Evolutionary conservation across 2,329 filamentous ascomycete genomes (phyloP), one percentile per base, ranked within the genome.

Genomic region (Diatrype stigma): DNA sequence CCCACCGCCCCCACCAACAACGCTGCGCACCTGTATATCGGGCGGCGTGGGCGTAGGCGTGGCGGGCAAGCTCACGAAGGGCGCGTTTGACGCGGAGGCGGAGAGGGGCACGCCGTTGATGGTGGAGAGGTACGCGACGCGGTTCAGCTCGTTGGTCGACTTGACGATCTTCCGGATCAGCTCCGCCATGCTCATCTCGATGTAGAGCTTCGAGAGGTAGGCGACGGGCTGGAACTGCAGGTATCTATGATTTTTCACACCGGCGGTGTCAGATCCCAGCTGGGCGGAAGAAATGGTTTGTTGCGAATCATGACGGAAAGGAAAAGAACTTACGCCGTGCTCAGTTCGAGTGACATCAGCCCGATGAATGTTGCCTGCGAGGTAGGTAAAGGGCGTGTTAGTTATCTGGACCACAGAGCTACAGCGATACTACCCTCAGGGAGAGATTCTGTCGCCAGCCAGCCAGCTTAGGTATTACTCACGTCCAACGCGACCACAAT

Each of bases 151-250:
- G 19, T 46, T 46, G 23, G 44, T 32, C 5, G 49, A 28, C 30
- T 48, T 53, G 35, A 66, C 64, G 37, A 70, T 64, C 55, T 70
- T 72, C 23, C 59, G 70, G 53, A 77, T 75, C 23, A 79, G 68
- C 51, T 75, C 73, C 51, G 75, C 73, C 70, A 78, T 75, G 46
- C 70, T 73, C 70, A 78, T 74, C 56, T 77, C 74, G 60, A 79
- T 76, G 56, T 74, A 69, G 19, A 78, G 65, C 53, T 78, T 51
- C 17, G 46, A 34, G 34, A 51, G 49, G 37, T 51, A 51, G 19
- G 37, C 45, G 11, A 51, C 30, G 11, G 16, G 70, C 51, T 76
- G 73, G 56, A 76, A 73, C 57, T 76, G 73, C 21, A 76, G 69
- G 59, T 76, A 78, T 12, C 62, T 64, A 32, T 14, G 26, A 23